Evolutionary conservation across 352 stramenopile genomes (phyloP).

Genomic region (Pythium chondricola): DNA sequence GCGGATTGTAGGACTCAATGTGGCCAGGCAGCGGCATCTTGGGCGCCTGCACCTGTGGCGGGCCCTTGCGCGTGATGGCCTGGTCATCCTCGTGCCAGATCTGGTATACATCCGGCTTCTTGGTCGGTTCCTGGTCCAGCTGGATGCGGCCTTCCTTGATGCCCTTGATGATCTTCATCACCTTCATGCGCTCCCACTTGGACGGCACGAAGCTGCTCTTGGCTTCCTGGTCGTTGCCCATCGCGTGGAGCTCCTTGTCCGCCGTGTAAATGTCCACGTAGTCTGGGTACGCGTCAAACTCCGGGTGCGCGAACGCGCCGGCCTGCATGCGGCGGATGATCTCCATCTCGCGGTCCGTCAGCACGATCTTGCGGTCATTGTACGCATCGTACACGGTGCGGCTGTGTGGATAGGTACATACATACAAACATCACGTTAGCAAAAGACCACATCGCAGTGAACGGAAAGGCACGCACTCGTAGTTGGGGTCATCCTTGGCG

Average conservation of each 20-base stretch:
- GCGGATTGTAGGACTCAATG: slow-evolving; percentile 98
- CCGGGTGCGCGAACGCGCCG: slow-evolving; percentile 86
- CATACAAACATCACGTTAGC: slow-evolving; percentile 11
- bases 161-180: slow-evolving; percentile 95
- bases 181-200: slow-evolving; percentile 97
- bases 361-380: slow-evolving; percentile 96
- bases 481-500: slow-evolving; percentile 90
- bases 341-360: slow-evolving; percentile 96
- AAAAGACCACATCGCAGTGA: background rate
- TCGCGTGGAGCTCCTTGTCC: slow-evolving; percentile 84
- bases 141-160: slow-evolving; percentile 96
- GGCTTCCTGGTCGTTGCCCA: slow-evolving; percentile 82
- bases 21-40: slow-evolving; percentile 97
- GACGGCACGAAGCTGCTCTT: slow-evolving; percentile 95
- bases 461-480: slow-evolving; percentile 56
- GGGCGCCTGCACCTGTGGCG: slow-evolving; percentile 94
- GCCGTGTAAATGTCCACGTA: slow-evolving; percentile 88
- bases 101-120: slow-evolving; percentile 88
- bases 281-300: slow-evolving; percentile 90
- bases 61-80: slow-evolving; percentile 86
- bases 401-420: slow-evolving; percentile 24
- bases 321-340: slow-evolving; percentile 97
- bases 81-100: slow-evolving; percentile 92
- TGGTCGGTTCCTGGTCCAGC: slow-evolving; percentile 88
- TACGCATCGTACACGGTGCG: slow-evolving; percentile 98